Evolutionary conservation across 2,329 filamentous ascomycete genomes (phyloP).

Genomic region (Pyricularia grisea): DNA sequence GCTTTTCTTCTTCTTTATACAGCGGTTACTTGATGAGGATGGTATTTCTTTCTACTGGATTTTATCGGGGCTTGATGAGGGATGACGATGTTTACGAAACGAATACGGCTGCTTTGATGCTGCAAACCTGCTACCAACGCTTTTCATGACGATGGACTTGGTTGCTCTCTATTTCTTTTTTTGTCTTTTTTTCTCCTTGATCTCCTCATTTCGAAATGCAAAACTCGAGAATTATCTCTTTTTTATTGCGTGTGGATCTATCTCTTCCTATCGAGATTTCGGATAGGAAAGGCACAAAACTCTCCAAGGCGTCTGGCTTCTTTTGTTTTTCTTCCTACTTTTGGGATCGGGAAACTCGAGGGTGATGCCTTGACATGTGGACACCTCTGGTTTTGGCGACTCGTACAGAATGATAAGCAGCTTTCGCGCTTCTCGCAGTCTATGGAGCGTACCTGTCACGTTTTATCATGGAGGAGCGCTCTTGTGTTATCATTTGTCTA

Average conservation of each 20-base stretch:
- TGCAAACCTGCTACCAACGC: neutral
- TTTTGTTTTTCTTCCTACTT: neutral
- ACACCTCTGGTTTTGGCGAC: neutral
- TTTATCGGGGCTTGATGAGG: neutral
- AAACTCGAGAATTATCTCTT: neutral
- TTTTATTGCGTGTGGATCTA: neutral
- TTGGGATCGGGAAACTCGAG: neutral
- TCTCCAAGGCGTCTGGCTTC: neutral
- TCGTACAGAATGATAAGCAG: neutral
- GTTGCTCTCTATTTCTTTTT: neutral
- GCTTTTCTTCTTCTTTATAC: neutral
- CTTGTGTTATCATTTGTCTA: neutral
- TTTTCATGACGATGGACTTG: neutral
- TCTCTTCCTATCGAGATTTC: neutral
- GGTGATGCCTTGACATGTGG: too few relatives aligned
- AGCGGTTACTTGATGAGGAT: neutral
- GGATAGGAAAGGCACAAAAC: neutral
- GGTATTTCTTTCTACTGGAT: neutral
- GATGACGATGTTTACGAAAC: neutral
- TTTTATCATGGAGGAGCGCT: neutral
- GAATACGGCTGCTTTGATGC: neutral
- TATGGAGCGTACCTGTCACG: neutral
- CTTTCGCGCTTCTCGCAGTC: neutral
- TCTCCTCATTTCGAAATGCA: neutral
- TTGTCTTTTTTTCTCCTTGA: neutral